phyloP scores from a whole-genome alignment of 139 green algal genomes.

The Coccomyxa sp. region DNA sequence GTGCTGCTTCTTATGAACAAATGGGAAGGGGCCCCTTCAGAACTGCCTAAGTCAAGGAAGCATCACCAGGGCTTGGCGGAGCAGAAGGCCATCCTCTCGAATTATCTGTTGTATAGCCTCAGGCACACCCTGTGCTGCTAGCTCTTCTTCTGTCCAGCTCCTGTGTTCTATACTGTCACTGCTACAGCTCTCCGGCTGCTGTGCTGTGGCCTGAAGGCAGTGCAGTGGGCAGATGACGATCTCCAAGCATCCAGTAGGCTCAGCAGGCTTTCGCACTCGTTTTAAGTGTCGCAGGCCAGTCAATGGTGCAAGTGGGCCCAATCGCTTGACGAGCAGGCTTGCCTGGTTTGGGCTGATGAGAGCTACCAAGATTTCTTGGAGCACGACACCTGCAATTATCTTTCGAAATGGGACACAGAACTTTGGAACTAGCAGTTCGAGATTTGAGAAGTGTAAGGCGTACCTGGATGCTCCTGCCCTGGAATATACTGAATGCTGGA shows the following conservation, averaged over 20 bases:
- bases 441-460: too few species aligned
- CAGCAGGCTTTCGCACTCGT: background rate
- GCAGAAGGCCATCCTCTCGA: background rate
- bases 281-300: background rate
- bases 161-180: background rate
- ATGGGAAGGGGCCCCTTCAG: too few species aligned
- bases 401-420: too few species aligned
- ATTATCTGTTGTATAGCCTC: background rate
- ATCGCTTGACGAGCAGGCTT: background rate
- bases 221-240: too few species aligned
- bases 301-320: background rate
- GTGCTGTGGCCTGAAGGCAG: too few species aligned
- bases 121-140: background rate
- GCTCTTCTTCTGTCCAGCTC: background rate
- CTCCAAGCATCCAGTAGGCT: too few species aligned
- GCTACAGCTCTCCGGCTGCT: background rate
- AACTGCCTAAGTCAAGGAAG: too few species aligned
- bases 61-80: background rate
- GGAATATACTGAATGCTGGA: too few species aligned
- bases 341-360: background rate
- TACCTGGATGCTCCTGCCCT: too few species aligned
- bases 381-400: background rate
- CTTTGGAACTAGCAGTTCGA: too few species aligned
- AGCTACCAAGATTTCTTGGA: background rate
- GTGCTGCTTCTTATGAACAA: too few species aligned